Base-by-base conservation (phyloP, 495 filamentous ascomycete species). In the Pyrenula massariospora region DNA sequence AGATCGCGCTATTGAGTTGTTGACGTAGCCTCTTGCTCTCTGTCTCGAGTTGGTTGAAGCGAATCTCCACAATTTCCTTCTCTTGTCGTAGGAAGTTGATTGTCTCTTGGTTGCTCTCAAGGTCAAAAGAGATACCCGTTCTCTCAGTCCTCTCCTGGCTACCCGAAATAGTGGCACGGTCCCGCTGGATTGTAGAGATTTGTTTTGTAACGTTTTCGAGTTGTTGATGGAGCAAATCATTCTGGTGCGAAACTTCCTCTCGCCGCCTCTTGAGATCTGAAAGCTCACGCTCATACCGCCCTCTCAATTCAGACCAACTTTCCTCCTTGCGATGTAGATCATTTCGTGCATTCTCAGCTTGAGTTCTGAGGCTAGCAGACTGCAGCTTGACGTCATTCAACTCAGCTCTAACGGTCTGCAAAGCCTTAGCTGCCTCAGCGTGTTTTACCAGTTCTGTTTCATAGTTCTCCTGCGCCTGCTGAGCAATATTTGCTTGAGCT, bases 11-110 rank as follows among this genome's bases (percentile, higher is more conserved):
- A 54, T 95, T 86, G 20, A 96, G 76, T 60, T 97, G 89, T 56
- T 96, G 90, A 58, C 91, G 86, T 2, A 96, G 70, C 24, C 94
- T 81, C 67, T 90, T 94, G 54, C 80, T 76, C 64, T 96, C 93
- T 64, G 95, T 87, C 0, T 84, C 73, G 52, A 89, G 88, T 25
- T 96, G 77, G 59, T 96, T 89, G 58, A 88, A 89, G 63, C 97
- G 91, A 5, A 96, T 89, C 57, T 97, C 91, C 2, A 96, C 83
- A 61, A 99, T 97, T 63, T 97, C 91, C 72, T 96, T 97, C 72
- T 97, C 94, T 50, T 88, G 83, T n/a, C 94, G 84, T 54, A 97
- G 73, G 69, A 89, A 97, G 53, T 81, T 84, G 69, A 94, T 91
- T 47, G 97, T 78, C 63, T 96, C 90, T 56, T 91, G 85, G 23